These are phyloP conservation scores for Gossypium trilobum DNA, from an alignment of 441 rosid genomes.

Conservation along the genomic window DNA sequence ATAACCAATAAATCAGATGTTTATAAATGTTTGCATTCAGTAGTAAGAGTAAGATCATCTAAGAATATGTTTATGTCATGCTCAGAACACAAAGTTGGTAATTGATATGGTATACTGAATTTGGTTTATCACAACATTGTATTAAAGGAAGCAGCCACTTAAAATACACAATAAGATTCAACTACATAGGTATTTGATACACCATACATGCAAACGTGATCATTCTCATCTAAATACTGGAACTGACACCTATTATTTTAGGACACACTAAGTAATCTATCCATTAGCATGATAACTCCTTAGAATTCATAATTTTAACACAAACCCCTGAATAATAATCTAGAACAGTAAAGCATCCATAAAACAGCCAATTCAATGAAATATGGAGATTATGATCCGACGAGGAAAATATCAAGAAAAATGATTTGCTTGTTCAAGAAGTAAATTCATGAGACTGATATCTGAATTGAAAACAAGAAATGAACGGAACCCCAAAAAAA, in stretches of 20 bases:
- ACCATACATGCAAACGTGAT: background rate
- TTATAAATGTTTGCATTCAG: background rate
- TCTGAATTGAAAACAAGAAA: background rate
- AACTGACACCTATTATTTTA: too few species aligned
- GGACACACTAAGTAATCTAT: too few species aligned
- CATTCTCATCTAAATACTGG: background rate
- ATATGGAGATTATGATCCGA: background rate
- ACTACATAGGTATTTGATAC: background rate
- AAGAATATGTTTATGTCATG: background rate
- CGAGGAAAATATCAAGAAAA: background rate
- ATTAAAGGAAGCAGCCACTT: background rate
- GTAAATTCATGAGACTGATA: too few species aligned
- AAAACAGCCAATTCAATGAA: background rate
- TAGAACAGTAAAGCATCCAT: background rate
- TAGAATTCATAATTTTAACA: background rate
- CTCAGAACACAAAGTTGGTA: background rate
- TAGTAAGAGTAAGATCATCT: background rate
- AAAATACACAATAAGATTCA: background rate
- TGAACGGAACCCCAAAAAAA: too few species aligned
- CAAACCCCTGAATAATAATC: background rate
- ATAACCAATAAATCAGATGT: background rate
- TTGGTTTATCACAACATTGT: too few species aligned
- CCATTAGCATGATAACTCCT: background rate
- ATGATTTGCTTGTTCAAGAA: too few species aligned
- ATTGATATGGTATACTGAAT: background rate